These are phyloP conservation scores for Chalciporus pseudorubinellus DNA, from an alignment of 768 basidiomycete species.

Conservation along the genomic window DNA sequence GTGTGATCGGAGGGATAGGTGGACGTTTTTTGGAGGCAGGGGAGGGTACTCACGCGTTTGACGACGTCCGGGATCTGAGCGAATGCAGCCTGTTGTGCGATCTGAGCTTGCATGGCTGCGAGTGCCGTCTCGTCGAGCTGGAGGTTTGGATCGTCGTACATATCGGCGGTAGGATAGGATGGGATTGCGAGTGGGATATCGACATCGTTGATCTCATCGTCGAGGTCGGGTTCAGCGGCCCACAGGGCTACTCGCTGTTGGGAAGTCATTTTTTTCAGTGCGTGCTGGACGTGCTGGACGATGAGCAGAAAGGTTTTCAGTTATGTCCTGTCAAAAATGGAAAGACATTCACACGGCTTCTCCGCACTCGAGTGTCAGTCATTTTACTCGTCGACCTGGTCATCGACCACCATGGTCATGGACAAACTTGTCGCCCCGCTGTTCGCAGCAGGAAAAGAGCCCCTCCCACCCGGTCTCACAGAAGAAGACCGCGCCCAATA, in stretches of 20 bases:
- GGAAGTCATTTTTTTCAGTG: conserved; percentile 38
- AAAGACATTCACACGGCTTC: conserved; percentile 19
- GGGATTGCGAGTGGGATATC: conserved; percentile 46
- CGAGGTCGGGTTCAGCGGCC: conserved; percentile 77
- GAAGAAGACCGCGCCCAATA: conserved; percentile 73
- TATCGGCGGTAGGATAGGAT: conserved; percentile 25
- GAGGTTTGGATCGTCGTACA: conserved; percentile 41
- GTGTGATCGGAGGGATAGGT: too few species aligned
- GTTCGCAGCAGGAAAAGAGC: conserved; percentile 84
- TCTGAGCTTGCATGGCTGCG: conserved; percentile 75
- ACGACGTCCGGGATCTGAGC: conserved; percentile 85
- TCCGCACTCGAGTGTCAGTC: neutral
- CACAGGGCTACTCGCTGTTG: conserved; percentile 70
- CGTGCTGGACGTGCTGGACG: neutral
- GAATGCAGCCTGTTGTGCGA: conserved; percentile 80
- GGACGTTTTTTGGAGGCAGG: neutral
- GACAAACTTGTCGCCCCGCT: conserved; percentile 57
- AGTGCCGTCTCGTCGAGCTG: conserved; percentile 71
- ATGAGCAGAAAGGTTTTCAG: conserved; percentile 3
- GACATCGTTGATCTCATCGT: conserved; percentile 70
- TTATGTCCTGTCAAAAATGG: neutral
- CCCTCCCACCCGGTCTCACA: conserved; percentile 77
- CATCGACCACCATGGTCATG: neutral
- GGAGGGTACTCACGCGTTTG: conserved; percentile 61
- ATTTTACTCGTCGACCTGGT: neutral